Evolutionary conservation across 1,284 basidiomycete genomes (phyloP), one percentile per base, ranked within the genome.

Genomic region (Cryptococcus wingfieldii): DNA sequence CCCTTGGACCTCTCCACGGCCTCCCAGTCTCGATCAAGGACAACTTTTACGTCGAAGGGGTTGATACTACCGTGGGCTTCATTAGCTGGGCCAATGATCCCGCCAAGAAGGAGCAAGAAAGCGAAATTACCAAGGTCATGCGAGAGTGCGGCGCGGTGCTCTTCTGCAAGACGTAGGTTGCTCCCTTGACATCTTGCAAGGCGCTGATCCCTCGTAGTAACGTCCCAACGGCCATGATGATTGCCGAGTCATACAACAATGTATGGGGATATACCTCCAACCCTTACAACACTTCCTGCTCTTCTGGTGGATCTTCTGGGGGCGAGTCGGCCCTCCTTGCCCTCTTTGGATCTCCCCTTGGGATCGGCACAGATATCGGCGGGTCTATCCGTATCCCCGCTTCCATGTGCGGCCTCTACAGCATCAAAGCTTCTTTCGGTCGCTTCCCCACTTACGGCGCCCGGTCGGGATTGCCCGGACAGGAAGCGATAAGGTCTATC

Each of bases 311-410:
- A 10, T 84, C 83, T 0, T 83, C 82, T 2, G 85, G 85, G 4
- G 85, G 85, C 5, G 83, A 85, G 65, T 79, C 81, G 19, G 82
- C 83, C 0, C 73, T 85, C 5, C 69, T 84, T 5, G 80, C 80
- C 0, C 71, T 84, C 51, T 78, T 78, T 59, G 84, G 84, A 5
- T 83, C 82, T 39, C 79, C 82, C 0, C 66, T 88, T 10, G 86
- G 86, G 27, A 81, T 88, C 10, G 86, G 86, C 12, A 83, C 83
- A 4, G 86, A 88, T 66, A 81, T 87, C 38, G 86, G 86, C 49
- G 90, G 90, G 7, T 86, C 85, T 16, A 74, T 88, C 54, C 84
- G 71, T 14, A 85, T 88, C 53, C 89, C 89, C 5, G 76, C 84
- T 5, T 79, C 83, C 0, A 83, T 86, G 61, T 82, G 81, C 61